Evolutionary conservation across 2,329 filamentous ascomycete genomes (phyloP).

Genomic region (Fusarium musae): DNA sequence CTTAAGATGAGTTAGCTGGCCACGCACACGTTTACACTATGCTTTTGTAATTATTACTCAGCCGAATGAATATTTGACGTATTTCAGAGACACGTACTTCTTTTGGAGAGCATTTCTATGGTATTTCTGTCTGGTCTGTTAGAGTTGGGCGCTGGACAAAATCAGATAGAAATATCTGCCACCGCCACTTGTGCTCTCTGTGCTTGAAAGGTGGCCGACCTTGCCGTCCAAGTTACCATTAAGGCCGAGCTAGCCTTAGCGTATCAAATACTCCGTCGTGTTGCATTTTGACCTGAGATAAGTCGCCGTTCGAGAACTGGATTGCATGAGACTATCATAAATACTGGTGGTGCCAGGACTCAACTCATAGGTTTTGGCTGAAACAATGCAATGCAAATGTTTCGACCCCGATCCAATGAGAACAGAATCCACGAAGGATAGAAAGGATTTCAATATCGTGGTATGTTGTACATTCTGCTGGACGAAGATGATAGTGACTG

Average conservation of each 20-base stretch:
- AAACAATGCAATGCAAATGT: neutral
- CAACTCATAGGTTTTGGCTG: neutral
- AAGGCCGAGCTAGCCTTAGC: neutral
- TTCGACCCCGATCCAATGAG: neutral
- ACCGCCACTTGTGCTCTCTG: neutral
- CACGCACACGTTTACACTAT: neutral
- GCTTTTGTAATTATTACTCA: no score
- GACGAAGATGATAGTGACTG: accelerated
- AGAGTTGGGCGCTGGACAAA: neutral
- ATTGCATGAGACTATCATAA: neutral
- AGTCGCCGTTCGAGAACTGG: neutral
- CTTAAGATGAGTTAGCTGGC: neutral
- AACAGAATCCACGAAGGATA: neutral
- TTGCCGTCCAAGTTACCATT: neutral
- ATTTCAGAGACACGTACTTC: neutral
- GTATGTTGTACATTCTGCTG: no score
- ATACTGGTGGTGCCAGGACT: no score
- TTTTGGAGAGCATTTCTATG: neutral
- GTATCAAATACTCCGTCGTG: no score
- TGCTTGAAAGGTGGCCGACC: neutral
- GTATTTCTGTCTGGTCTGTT: neutral
- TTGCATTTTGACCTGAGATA: neutral
- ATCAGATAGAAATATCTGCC: neutral
- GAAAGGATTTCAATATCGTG: no score
- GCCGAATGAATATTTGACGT: no score